Evolutionary conservation across 2,329 filamentous ascomycete species (phyloP).

Genomic region (Stachybotrys chartarum): DNA sequence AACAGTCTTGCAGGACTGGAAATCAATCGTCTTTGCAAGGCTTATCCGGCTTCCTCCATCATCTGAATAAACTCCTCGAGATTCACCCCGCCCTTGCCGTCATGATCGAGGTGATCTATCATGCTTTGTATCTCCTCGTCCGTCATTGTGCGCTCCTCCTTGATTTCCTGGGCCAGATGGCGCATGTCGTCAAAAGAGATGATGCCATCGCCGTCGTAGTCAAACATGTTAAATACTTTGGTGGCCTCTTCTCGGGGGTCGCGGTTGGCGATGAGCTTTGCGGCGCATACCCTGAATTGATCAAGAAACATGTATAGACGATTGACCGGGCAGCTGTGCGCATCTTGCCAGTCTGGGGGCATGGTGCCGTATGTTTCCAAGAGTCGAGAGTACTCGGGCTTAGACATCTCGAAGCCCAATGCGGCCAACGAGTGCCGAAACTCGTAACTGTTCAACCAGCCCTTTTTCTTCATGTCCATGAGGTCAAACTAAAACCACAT

Average conservation of each 20-base stretch:
- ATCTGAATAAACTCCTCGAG: slow-evolving; percentile 63
- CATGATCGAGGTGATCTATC: slow-evolving; percentile 97
- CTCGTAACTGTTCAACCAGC: slow-evolving; percentile 94
- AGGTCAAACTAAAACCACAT: slow-evolving; percentile 63
- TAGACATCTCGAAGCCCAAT: slow-evolving; percentile 85
- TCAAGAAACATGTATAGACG: slow-evolving; percentile 43
- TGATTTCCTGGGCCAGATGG: slow-evolving; percentile 81
- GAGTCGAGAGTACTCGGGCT: slow-evolving; percentile 74
- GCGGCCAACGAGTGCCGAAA: slow-evolving; percentile 95
- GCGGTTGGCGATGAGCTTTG: slow-evolving; percentile 70
- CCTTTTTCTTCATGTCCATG: slow-evolving; percentile 95
- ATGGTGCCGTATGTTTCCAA: slow-evolving; percentile 75
- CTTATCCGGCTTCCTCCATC: slow-evolving; percentile 38
- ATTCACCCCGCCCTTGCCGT: slow-evolving; percentile 76
- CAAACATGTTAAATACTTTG: slow-evolving; percentile 87
- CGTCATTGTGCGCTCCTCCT: slow-evolving; percentile 70
- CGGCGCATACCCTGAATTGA: slow-evolving; percentile 62
- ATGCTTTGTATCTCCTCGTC: slow-evolving; percentile 91
- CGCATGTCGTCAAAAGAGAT: slow-evolving; percentile 86
- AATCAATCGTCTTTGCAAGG: too few relatives aligned
- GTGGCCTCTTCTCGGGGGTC: slow-evolving; percentile 89
- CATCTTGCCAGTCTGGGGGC: slow-evolving; percentile 49
- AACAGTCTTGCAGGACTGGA: too few relatives aligned
- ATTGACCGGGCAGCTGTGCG: slow-evolving; percentile 33
- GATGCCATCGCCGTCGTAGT: slow-evolving; percentile 83